Base-by-base conservation (phyloP, 1,139 yeast species). In the Arxiozyma telluris region DNA sequence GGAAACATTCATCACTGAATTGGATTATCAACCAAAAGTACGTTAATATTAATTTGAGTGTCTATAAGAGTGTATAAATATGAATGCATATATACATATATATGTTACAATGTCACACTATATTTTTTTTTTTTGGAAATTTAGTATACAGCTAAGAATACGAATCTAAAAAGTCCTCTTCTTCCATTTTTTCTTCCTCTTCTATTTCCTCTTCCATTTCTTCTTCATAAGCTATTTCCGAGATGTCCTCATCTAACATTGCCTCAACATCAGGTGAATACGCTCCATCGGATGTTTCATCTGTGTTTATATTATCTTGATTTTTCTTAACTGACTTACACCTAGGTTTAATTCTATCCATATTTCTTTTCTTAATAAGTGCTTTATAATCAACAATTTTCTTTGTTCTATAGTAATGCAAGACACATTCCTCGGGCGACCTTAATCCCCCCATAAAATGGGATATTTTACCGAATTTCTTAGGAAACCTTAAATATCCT, bases 381-480 rank as follows among this genome's bases (percentile, higher is more conserved):
- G 80, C 81, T 67, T 90, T 91, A 68, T 89, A 93, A 67, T 89
- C 88, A 0, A 74, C 70, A 1, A 75, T 73, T 68, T 87, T 85
- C 73, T 93, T 93, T 4, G 98, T 90, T 57, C 80, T 82, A 68
- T 93, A 93, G 68, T 93, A 93, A 68, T 93, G 97, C 58, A 87
- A 66, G 12, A 91, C 97, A 71, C 98, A 91, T 56, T 93, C 98
- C 61, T 82, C 81, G 22, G 90, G 76, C 1, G 87, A 79, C 62
- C 97, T 76, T 41, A 84, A 71, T 0, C 88, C 89, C 44, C 93
- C 95, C 91, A 93, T 81, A 52, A 75, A 76, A 50, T 80, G 74
- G 0, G 97, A 83, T 52, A 93, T 89, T 55, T 84, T 83, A 12
- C 97, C 98, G 75, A 93, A 91, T 64, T 86, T 82, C 70, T 93